Evolutionary conservation across 192 early-diverging fungal genomes (phyloP).

Genomic region (Phycomyces nitens): DNA sequence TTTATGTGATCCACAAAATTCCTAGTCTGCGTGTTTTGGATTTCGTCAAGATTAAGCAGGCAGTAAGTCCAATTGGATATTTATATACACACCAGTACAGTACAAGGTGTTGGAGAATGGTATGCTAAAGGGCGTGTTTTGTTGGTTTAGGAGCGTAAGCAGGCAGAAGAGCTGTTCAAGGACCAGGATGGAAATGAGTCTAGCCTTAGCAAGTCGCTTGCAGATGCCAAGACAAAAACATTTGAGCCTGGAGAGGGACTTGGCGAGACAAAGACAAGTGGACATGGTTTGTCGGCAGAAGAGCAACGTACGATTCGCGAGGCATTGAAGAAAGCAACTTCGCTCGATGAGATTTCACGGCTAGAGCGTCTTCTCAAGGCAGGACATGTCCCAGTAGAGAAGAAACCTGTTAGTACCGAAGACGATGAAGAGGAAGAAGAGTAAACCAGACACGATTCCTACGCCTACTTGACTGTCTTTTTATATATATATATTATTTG

Average conservation of each 20-base stretch:
- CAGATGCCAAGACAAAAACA: constrained; percentile 68
- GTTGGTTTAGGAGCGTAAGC: constrained; percentile 66
- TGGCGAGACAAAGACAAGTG: constrained; percentile 48
- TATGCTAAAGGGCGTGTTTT: no score
- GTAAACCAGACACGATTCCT: neutral
- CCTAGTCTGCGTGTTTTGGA: constrained; percentile 80
- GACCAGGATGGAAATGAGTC: constrained; percentile 59
- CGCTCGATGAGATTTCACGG: constrained; percentile 69
- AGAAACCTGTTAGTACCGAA: constrained; percentile 12
- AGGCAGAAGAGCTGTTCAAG: constrained; percentile 78
- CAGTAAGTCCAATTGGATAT: constrained; percentile 41
- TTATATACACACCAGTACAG: no score
- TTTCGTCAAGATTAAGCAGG: constrained; percentile 72
- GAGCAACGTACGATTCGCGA: constrained; percentile 54
- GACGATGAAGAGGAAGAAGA: constrained; percentile 20
- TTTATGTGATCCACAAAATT: constrained; percentile 80
- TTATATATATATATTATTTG: neutral
- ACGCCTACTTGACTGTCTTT: neutral
- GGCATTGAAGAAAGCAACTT: constrained; percentile 71
- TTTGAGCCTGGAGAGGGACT: constrained; percentile 84
- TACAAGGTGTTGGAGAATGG: no score
- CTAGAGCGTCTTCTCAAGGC: constrained; percentile 67
- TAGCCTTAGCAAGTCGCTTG: constrained; percentile 59
- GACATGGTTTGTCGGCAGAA: constrained; percentile 57
- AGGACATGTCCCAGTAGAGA: constrained; percentile 44